Evolutionary conservation across 495 filamentous ascomycete species (phyloP), one percentile per base, ranked within the genome.

Genomic region (Stereocaulon alpinum): DNA sequence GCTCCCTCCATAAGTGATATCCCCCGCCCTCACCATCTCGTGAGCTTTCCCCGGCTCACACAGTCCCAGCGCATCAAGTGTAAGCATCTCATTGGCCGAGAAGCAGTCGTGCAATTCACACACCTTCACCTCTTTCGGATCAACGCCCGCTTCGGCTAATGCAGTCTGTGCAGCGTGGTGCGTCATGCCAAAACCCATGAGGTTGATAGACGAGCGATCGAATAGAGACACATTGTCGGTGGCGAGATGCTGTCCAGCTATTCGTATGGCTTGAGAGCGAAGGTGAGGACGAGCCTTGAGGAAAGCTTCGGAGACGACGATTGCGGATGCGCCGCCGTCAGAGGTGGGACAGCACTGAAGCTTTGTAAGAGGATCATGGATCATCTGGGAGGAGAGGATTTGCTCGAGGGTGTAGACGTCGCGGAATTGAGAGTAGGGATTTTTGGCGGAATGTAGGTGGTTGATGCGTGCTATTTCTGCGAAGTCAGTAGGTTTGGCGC

Each of bases 91-190:
- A 68, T 98, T 98, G 24, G 92, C 84, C 7, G 86, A 91, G 78
- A 98, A 98, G 74, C 93, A 98, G 71, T 98, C 93, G 70, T 98
- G 93, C 55, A 98, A 74, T 71, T 98, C 93, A 71, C 87, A 89
- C 6, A 96, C 89, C 64, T 84, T 83, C 64, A 95, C 77, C 61
- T 93, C 85, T 32, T 71, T 71, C 0, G 86, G 73, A 6, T 77
- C 74, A n/a, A 92, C 77, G 10, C 80, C 79, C 1, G 93, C 93
- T 72, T 98, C 88, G 4, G 74, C 77, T 59, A 87, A 72, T 6
- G 91, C 93, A 0, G 75, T 71, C 40, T 75, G 68, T 14, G 81
- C 83, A 0, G 93, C 87, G 18, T 67, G 71, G 61, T 77, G 68
- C 12, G 78, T 84, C 87, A 91, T 92, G 9, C 81, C 81, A 66